phyloP scores from a whole-genome alignment of 2,329 filamentous ascomycete species.

The Verticillium tricorpus region DNA sequence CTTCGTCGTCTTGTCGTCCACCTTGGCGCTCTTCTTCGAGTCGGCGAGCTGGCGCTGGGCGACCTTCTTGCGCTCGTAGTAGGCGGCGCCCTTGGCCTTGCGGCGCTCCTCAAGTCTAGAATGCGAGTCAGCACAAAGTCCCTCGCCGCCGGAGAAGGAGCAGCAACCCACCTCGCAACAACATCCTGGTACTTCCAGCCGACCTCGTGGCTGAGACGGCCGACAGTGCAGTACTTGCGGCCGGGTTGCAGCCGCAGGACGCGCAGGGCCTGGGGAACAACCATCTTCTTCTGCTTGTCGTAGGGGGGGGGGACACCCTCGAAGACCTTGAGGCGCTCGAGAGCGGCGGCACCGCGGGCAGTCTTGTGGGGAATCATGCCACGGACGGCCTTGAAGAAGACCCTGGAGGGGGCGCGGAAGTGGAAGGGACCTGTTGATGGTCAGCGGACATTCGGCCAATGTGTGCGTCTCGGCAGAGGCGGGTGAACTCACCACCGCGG shows the following conservation, averaged over 20 bases:
- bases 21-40: constrained; percentile 86
- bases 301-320: constrained; percentile 98
- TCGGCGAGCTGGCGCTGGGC: constrained; percentile 84
- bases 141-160: neutral
- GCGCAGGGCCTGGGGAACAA: constrained; percentile 96
- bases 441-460: constrained; percentile 19
- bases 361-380: constrained; percentile 99
- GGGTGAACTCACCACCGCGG: constrained; percentile 73
- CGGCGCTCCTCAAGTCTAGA: constrained; percentile 94
- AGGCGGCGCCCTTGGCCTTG: constrained; percentile 98
- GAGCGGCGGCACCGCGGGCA: constrained; percentile 87
- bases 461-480: constrained; percentile 11
- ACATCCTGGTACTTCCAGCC: constrained; percentile 99
- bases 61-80: constrained; percentile 99
- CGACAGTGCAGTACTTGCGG: constrained; percentile 99
- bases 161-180: constrained; percentile 78
- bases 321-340: constrained; percentile 99
- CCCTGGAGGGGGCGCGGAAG: constrained; percentile 97
- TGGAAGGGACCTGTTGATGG: constrained; percentile 82
- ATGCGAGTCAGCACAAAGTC: neutral
- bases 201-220: constrained; percentile 96
- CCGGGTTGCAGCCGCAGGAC: constrained; percentile 96
- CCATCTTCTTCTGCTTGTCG: constrained; percentile 99
- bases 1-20: constrained; percentile 81
- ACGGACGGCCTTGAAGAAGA: constrained; percentile 99